Percentiles rank a stretch among this genome's conserved stretches.
These are phyloP conservation scores for Nicotiana undulata DNA, from an alignment of 257 asterid genomes.

Conservation along the genomic window DNA sequence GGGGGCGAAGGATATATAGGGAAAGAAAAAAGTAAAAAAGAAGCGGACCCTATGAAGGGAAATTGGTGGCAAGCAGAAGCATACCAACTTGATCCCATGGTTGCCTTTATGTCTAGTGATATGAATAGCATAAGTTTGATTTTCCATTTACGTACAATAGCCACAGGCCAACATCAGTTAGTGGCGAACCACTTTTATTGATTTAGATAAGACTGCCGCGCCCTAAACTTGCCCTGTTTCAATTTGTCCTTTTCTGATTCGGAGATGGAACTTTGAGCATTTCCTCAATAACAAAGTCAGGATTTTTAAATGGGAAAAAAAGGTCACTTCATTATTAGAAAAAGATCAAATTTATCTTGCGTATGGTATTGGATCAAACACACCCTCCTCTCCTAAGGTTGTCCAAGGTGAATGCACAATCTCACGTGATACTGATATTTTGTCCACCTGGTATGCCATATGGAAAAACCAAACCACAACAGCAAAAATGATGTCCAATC, in stretches of 20 bases:
- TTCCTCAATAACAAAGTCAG: no score
- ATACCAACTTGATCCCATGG: conserved; percentile 61
- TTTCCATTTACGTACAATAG: conserved; percentile 9
- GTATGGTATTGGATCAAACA: no score
- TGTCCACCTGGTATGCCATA: no score
- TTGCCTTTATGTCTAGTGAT: conserved; percentile 53
- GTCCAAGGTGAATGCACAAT: no score
- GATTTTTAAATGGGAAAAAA: no score
- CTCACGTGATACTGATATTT: no score
- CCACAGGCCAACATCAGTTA: conserved; percentile 33
- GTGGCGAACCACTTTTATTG: conserved; percentile 50
- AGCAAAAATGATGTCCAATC: no score
- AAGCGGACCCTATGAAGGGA: conserved; percentile 1
- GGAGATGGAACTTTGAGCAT: not conserved
- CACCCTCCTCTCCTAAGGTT: accelerated
- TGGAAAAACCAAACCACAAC: no score
- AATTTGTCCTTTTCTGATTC: not conserved
- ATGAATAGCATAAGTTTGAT: conserved; percentile 40
- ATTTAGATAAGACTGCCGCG: conserved; percentile 40
- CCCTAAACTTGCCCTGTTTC: conserved; percentile 11
- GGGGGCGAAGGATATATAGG: not conserved
- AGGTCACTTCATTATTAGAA: no score
- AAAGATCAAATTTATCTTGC: no score
- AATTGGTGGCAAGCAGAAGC: conserved; percentile 44
- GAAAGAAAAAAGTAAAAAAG: not conserved